Conservation (phyloP, 2,329 filamentous ascomycete genomes). For the Exserohilum rostratum region DNA sequence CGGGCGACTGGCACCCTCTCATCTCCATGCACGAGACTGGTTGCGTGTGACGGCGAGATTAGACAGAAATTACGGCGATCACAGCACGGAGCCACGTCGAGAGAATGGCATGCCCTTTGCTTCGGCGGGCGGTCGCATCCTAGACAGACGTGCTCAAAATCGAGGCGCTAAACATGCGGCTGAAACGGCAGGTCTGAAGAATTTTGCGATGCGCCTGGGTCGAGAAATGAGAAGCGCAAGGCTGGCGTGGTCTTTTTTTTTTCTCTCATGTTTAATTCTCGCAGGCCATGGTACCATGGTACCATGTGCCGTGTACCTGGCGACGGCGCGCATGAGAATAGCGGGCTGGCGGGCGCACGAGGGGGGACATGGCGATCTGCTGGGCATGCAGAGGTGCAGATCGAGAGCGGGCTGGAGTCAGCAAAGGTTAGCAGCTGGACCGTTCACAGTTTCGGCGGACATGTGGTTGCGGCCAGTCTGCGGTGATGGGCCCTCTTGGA, state of each 20-base stretch:
- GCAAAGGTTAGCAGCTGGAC: neutral
- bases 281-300: neutral
- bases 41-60: conserved; percentile 16
- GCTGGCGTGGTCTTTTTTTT: neutral
- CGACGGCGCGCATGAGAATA: conserved; percentile 4
- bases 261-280: too few relatives aligned
- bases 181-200: conserved; percentile 5
- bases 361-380: conserved; percentile 1
- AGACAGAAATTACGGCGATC: conserved; percentile 20
- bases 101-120: conserved; percentile 13
- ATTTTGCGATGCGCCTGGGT: neutral
- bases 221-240: neutral
- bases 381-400: conserved; percentile 1
- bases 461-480: conserved; percentile 6
- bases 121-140: conserved; percentile 19
- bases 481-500: conserved; percentile 2
- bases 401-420: neutral
- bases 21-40: conserved; percentile 6
- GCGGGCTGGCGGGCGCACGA: neutral
- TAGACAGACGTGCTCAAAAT: conserved; percentile 5
- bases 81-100: conserved; percentile 13
- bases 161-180: conserved; percentile 10
- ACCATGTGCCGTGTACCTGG: conserved; percentile 13
- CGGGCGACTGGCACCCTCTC: conserved; percentile 21
- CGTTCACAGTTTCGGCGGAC: conserved; percentile 3